phyloP scores from a whole-genome alignment of 345 rosid species.

The Stellera chamaejasme region DNA sequence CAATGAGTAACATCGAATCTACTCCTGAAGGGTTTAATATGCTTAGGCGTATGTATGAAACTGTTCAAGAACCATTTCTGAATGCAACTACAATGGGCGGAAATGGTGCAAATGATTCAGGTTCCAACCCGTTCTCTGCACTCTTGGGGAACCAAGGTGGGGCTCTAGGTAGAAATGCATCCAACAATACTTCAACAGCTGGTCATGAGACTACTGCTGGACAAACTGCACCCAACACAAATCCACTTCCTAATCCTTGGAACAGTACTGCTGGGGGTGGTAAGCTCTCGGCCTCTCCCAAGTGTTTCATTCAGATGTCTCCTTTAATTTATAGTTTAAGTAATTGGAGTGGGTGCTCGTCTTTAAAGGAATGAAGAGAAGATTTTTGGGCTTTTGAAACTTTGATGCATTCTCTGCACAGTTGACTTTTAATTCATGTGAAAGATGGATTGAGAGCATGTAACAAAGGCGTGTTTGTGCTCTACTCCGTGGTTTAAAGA shows the following conservation, averaged over 20 bases:
- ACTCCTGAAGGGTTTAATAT: conserved; percentile 86
- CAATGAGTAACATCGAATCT: conserved; percentile 86
- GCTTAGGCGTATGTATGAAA: conserved; percentile 92
- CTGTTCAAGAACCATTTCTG: conserved; percentile 79
- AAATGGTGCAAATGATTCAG: conserved; percentile 37
- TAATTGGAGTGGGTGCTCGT: too few species aligned
- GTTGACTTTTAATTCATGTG: too few species aligned
- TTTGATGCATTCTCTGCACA: too few species aligned
- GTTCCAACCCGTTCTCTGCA: conserved; percentile 57
- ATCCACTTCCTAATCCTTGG: conserved; percentile 93
- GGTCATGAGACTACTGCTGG: conserved; percentile 40
- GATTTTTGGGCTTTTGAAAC: too few species aligned
- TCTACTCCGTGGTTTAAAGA: too few species aligned
- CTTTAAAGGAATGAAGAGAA: too few species aligned
- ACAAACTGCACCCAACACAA: conserved; percentile 58
- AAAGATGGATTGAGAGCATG: too few species aligned
- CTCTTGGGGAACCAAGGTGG: conserved; percentile 45
- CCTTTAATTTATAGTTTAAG: neutral
- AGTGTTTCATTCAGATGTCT: neutral
- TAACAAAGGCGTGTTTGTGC: too few species aligned
- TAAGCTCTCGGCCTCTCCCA: conserved; percentile 15
- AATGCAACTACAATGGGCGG: conserved; percentile 74
- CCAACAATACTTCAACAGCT: conserved; percentile 37
- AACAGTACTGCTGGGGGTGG: conserved; percentile 42
- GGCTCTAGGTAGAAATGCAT: conserved; percentile 30